phyloP scores from a whole-genome alignment of 768 basidiomycete genomes.

The Phanerochaete sordida region DNA sequence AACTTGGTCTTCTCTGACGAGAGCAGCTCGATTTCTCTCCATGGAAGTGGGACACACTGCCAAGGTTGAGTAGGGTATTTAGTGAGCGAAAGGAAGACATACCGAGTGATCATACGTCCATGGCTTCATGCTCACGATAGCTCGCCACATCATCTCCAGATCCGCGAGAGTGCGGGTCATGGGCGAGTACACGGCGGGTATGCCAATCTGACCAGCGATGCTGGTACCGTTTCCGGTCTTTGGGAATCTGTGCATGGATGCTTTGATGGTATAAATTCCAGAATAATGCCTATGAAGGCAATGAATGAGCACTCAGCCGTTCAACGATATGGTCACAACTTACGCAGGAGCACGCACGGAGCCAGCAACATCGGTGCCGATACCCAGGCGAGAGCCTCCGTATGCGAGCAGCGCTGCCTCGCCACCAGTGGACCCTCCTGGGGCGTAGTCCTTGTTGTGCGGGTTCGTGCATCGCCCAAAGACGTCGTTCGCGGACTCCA shows the following conservation, averaged over 20 bases:
- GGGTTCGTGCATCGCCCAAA: constrained; percentile 48
- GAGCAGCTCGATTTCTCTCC: constrained; percentile 32
- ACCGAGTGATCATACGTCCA: constrained; percentile 44
- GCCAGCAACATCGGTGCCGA: constrained; percentile 51
- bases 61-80: neutral
- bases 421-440: constrained; percentile 50
- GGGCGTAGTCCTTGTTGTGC: constrained; percentile 33
- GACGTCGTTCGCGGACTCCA: constrained; percentile 41
- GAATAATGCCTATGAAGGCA: constrained; percentile 23
- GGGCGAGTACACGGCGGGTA: constrained; percentile 36
- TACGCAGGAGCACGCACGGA: constrained; percentile 48
- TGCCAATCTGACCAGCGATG: constrained; percentile 39
- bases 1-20: constrained; percentile 24
- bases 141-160: constrained; percentile 41
- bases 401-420: constrained; percentile 47
- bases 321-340: constrained; percentile 2
- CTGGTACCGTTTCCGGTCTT: constrained; percentile 31
- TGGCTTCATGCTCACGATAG: constrained; percentile 37
- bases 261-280: constrained; percentile 42
- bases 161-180: constrained; percentile 44
- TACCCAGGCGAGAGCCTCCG: constrained; percentile 42
- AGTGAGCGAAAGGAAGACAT: neutral
- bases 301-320: neutral
- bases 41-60: constrained; percentile 41
- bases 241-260: constrained; percentile 36